Evolutionary conservation across 2,329 filamentous ascomycete species (phyloP).

Genomic region (Mollisia scopiformis): DNA sequence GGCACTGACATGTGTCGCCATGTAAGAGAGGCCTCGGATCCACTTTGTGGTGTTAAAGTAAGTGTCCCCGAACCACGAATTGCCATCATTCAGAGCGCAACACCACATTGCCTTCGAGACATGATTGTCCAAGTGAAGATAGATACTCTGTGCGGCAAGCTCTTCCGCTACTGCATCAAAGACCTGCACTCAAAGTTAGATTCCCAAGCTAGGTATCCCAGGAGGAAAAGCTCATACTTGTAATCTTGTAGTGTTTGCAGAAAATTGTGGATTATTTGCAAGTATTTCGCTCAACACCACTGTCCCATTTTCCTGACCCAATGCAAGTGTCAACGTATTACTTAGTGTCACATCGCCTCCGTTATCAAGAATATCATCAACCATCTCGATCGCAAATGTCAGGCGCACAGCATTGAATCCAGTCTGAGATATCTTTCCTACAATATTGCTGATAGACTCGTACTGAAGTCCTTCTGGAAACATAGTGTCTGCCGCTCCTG

Average conservation of each 20-base stretch:
- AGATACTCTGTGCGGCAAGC: conserved; percentile 56
- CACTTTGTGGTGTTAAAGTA: conserved; percentile 62
- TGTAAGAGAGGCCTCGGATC: conserved; percentile 60
- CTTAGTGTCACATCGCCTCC: conserved; percentile 49
- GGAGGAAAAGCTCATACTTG: conserved; percentile 40
- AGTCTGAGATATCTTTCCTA: conserved; percentile 54
- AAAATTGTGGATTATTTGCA: conserved; percentile 59
- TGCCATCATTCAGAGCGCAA: conserved; percentile 56
- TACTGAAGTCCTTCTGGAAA: conserved; percentile 66
- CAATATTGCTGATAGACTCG: conserved; percentile 56
- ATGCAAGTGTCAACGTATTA: conserved; percentile 46
- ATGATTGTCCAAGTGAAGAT: conserved; percentile 63
- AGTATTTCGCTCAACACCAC: conserved; percentile 54
- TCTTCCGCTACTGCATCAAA: conserved; percentile 66
- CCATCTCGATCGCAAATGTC: conserved; percentile 65
- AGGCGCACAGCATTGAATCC: conserved; percentile 66
- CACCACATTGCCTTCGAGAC: conserved; percentile 62
- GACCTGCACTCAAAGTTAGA: no score
- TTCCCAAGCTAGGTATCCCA: no score
- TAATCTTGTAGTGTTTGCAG: conserved; percentile 54
- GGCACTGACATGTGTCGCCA: conserved; percentile 55
- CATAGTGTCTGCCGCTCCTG: conserved; percentile 64
- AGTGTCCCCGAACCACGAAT: conserved; percentile 63
- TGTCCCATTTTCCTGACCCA: conserved; percentile 56
- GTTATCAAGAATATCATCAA: conserved; percentile 59